A percentile compares a stretch with the other conserved stretches of the same genome.
Evolutionary conservation across 306 rosid genomes (phyloP).

Genomic region (Cucurbita pepo): DNA sequence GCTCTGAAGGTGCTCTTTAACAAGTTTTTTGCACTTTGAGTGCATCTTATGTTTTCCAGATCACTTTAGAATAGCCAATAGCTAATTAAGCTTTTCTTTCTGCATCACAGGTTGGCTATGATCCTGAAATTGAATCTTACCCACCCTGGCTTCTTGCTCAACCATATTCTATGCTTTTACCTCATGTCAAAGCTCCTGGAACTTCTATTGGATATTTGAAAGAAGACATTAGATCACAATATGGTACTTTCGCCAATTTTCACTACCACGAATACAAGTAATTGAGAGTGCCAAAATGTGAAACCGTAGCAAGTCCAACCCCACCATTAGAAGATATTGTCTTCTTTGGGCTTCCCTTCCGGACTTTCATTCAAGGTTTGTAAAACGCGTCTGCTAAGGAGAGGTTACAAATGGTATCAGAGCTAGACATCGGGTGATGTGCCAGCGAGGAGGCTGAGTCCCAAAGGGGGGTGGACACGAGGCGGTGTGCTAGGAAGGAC

Average conservation of each 20-base stretch:
- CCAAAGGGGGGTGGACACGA: too few species aligned
- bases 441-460: too few species aligned
- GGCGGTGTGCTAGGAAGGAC: too few species aligned
- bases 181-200: conserved; percentile 75
- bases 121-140: conserved; percentile 75
- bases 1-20: conserved; percentile 48
- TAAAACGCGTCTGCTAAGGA: too few species aligned
- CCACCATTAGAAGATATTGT: too few species aligned
- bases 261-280: background rate
- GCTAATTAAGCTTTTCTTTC: background rate
- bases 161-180: conserved; percentile 59
- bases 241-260: conserved; percentile 26
- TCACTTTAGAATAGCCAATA: background rate
- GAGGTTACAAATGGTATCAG: too few species aligned
- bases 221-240: conserved; percentile 34
- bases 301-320: background rate
- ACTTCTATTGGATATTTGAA: conserved; percentile 53
- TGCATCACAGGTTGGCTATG: conserved; percentile 75
- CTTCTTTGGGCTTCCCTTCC: too few species aligned
- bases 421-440: too few species aligned
- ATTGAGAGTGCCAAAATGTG: background rate
- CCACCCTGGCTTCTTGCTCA: conserved; percentile 73
- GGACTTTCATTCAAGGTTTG: too few species aligned
- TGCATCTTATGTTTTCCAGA: background rate
- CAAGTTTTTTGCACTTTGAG: background rate